These are phyloP conservation scores for Cladosporium halotolerans DNA, from an alignment of 2,329 filamentous ascomycete species.

Conservation along the genomic window DNA sequence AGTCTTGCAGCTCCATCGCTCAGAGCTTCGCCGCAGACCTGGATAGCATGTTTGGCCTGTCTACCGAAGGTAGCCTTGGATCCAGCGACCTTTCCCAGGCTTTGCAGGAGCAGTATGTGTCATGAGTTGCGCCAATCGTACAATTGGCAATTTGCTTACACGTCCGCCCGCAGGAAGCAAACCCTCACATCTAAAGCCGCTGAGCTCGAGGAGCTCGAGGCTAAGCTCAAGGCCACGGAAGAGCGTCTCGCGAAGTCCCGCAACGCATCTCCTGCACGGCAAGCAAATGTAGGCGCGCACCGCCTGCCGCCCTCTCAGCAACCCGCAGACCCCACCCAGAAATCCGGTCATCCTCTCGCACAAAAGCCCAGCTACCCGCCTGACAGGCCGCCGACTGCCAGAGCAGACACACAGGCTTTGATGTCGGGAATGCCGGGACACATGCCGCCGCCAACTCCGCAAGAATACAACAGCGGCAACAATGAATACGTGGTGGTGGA, in stretches of 20 bases:
- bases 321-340: background rate
- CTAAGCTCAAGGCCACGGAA: conserved; percentile 77
- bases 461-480: conserved; percentile 17
- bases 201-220: conserved; percentile 82
- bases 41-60: conserved; percentile 83
- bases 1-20: conserved; percentile 65
- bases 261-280: conserved; percentile 22
- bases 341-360: conserved; percentile 16
- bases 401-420: conserved; percentile 19
- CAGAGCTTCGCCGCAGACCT: conserved; percentile 80
- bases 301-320: conserved; percentile 12
- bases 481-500: conserved; percentile 31
- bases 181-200: conserved; percentile 65
- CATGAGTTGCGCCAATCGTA: background rate
- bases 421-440: conserved; percentile 22
- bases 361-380: conserved; percentile 22
- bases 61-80: conserved; percentile 48
- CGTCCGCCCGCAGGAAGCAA: conserved; percentile 58
- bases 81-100: conserved; percentile 66
- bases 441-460: conserved; percentile 17
- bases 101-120: conserved; percentile 71
- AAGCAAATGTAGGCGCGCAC: conserved; percentile 17
- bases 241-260: conserved; percentile 52
- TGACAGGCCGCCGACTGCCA: conserved; percentile 19
- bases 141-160: background rate